Percentiles rank a stretch among this genome's conserved stretches.
These are phyloP conservation scores for Alliaria petiolata DNA, from an alignment of 345 rosid species.

Conservation along the genomic window DNA sequence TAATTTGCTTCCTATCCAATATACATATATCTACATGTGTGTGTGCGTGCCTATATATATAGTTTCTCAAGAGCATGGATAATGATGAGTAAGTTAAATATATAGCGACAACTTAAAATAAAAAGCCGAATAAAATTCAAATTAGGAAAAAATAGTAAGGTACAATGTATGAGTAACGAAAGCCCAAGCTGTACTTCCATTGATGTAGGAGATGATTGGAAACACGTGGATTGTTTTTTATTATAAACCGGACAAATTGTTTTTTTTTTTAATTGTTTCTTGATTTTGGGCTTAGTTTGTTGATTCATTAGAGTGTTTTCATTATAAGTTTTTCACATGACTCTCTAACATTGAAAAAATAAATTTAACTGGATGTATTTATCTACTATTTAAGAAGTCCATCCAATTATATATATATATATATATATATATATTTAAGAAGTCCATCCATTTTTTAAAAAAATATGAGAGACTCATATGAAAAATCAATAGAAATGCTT, in stretches of 20 bases:
- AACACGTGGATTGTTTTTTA: slow-evolving; percentile 21
- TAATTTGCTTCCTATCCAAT: slow-evolving; percentile 27
- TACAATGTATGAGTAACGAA: slow-evolving; percentile 29
- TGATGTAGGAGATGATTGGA: slow-evolving; percentile 31
- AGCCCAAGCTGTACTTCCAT: slow-evolving; percentile 35
- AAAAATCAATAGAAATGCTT: too few relatives aligned
- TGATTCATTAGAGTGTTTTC: neutral
- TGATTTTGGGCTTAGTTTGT: neutral
- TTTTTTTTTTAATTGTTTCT: neutral
- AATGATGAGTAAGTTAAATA: slow-evolving; percentile 13
- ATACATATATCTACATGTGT: neutral
- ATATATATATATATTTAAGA: too few relatives aligned
- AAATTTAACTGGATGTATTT: too few relatives aligned
- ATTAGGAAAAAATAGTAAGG: slow-evolving; percentile 22
- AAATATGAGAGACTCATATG: too few relatives aligned
- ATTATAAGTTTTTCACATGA: too few relatives aligned
- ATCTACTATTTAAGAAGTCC: too few relatives aligned
- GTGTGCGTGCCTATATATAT: neutral
- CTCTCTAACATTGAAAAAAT: too few relatives aligned
- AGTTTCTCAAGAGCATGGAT: slow-evolving; percentile 8
- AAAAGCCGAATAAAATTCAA: neutral
- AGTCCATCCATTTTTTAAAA: too few relatives aligned
- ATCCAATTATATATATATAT: too few relatives aligned
- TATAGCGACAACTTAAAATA: slow-evolving; percentile 14
- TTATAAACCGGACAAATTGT: neutral